These are phyloP conservation scores for Avicennia marina DNA, from an alignment of 257 asterid species.

Conservation along the genomic window DNA sequence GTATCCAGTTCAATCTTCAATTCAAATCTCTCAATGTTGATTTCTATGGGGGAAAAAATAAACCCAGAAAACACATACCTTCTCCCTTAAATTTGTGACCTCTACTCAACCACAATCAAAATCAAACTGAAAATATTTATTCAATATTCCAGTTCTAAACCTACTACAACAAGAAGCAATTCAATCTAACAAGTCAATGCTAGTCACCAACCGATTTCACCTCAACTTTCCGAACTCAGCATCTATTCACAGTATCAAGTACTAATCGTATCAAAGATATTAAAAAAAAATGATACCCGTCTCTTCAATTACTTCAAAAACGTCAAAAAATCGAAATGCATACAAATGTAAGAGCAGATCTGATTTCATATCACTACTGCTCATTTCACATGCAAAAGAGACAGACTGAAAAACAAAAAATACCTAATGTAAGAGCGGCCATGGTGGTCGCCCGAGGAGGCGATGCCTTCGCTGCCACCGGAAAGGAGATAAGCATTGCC, in stretches of 20 bases:
- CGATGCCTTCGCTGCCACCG: conserved; percentile 97
- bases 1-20: no score
- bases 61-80: no score
- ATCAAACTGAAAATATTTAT: no score
- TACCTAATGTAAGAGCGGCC: conserved; percentile 87
- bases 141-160: no score
- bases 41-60: no score
- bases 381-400: background rate
- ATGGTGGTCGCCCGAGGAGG: conserved; percentile 35
- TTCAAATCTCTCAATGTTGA: no score
- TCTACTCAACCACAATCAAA: no score
- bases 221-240: conserved; percentile 13
- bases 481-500: conserved; percentile 88
- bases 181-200: conserved; percentile 10
- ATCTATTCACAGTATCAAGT: conserved; percentile 9
- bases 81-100: no score
- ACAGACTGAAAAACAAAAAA: background rate
- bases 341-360: conserved; percentile 31
- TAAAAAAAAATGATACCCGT: no score
- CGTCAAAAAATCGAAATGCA: conserved; percentile 13
- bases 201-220: conserved; percentile 10
- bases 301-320: conserved; percentile 1
- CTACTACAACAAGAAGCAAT: no score
- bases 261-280: conserved; percentile 6
- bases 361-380: conserved; percentile 18